Evolutionary conservation across 202 grass and related monocot species (phyloP).

Genomic region (Panicum virgatum): DNA sequence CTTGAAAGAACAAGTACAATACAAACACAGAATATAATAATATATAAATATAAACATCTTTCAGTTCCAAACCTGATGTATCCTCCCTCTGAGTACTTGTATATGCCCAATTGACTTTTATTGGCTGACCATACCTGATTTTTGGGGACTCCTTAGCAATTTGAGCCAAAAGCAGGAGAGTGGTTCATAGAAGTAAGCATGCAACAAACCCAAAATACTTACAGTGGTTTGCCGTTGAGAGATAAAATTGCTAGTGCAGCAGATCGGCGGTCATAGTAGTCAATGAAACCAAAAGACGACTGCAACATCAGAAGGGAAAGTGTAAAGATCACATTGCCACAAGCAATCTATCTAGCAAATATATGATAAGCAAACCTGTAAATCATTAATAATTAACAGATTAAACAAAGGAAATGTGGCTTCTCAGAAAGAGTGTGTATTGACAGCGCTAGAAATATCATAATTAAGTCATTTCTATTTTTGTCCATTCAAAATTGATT

Average conservation of each 20-base stretch:
- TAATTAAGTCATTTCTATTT: conserved; percentile 6
- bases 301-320: conserved; percentile 28
- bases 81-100: conserved; percentile 74
- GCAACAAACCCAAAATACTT: conserved; percentile 41
- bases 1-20: not conserved
- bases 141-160: not conserved
- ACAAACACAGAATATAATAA: not conserved
- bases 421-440: conserved; percentile 4
- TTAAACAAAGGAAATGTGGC: not conserved
- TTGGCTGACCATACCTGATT: not conserved
- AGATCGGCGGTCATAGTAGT: conserved; percentile 85
- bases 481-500: not conserved
- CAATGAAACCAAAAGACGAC: conserved; percentile 93
- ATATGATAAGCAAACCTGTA: not conserved
- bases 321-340: not conserved
- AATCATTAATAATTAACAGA: not conserved
- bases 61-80: conserved; percentile 67
- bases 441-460: not conserved
- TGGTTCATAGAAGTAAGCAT: conserved; percentile 12
- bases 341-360: not conserved
- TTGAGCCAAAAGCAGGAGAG: conserved; percentile 1
- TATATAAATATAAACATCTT: conserved; percentile 22
- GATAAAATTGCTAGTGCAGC: conserved; percentile 83
- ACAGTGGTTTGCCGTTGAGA: conserved; percentile 85
- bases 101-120: conserved; percentile 95